These are phyloP conservation scores for Talaromyces sp. DNA, from an alignment of 2,329 filamentous ascomycete genomes.

Conservation along the genomic window DNA sequence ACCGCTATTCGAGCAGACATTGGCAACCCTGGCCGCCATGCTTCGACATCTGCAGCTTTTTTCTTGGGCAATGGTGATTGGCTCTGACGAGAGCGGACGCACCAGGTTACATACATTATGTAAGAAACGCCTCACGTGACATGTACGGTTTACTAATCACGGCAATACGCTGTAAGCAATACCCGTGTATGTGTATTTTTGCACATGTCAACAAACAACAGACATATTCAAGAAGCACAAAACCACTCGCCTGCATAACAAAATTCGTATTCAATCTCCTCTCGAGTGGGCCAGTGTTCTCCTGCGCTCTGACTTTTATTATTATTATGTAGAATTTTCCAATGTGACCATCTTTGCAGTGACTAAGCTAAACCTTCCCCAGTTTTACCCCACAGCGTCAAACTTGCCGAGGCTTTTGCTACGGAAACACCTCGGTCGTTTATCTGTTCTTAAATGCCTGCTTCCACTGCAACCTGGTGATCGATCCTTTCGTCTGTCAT, in stretches of 20 bases:
- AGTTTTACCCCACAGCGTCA: not conserved
- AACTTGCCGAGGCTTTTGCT: not conserved
- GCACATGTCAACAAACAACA: not conserved
- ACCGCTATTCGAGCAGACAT: not conserved
- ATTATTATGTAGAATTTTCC: not conserved
- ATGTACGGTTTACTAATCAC: not conserved
- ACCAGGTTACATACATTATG: not conserved
- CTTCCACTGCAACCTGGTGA: not conserved
- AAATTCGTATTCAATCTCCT: not conserved
- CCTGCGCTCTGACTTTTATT: not conserved
- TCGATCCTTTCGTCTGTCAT: not conserved
- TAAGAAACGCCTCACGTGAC: not conserved
- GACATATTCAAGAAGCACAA: not conserved
- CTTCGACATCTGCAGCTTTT: not conserved
- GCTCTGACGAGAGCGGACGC: not conserved
- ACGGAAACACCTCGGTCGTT: not conserved
- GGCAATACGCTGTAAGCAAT: not conserved
- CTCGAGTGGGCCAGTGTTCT: not conserved
- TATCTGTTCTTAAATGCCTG: not conserved
- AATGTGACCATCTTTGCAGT: not conserved
- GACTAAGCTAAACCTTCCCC: not conserved
- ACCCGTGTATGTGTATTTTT: not conserved
- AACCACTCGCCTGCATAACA: not conserved
- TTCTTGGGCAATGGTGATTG: not conserved
- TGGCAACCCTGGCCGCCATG: not conserved